phyloP scores from a whole-genome alignment of 164 flowering plant genomes.

The Liriodendron chinense region DNA sequence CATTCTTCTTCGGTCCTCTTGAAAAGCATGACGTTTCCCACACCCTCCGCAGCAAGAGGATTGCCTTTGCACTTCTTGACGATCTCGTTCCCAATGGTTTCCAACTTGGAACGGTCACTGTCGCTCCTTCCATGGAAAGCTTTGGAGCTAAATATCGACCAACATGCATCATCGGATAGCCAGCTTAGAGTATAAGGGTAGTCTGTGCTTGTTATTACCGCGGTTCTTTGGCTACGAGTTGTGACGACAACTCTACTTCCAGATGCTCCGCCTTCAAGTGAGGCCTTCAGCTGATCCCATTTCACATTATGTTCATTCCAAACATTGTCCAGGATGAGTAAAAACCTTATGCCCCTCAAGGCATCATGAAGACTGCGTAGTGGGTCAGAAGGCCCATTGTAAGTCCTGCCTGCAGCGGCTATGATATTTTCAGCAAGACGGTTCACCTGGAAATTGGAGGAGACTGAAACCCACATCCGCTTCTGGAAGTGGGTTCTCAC shows the following conservation, averaged over 20 bases:
- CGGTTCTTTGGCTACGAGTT: not conserved
- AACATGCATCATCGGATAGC: not conserved
- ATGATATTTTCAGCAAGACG: not conserved
- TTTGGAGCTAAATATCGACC: not conserved
- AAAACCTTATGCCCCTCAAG: not conserved
- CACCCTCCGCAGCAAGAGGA: not conserved
- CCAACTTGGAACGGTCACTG: not conserved
- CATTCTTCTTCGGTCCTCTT: not conserved
- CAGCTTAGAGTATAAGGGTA: not conserved
- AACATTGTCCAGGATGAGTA: slow-evolving; percentile 9
- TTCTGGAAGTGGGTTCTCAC: not conserved
- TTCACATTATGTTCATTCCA: not conserved
- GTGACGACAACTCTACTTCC: slow-evolving; percentile 15
- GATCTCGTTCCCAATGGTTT: not conserved
- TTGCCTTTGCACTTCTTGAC: not conserved
- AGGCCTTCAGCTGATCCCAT: not conserved
- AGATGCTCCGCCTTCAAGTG: not conserved
- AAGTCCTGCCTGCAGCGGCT: too few species aligned
- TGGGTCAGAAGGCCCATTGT: not conserved
- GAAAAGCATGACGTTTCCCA: not conserved
- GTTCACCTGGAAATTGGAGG: not conserved
- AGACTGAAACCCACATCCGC: slow-evolving; percentile 1
- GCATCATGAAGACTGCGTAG: not conserved
- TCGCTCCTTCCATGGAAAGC: too few species aligned
- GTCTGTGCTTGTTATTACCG: not conserved